Base-by-base conservation (phyloP, 192 early-diverging fungal genomes). In the Chytriomyces hyalinus region DNA sequence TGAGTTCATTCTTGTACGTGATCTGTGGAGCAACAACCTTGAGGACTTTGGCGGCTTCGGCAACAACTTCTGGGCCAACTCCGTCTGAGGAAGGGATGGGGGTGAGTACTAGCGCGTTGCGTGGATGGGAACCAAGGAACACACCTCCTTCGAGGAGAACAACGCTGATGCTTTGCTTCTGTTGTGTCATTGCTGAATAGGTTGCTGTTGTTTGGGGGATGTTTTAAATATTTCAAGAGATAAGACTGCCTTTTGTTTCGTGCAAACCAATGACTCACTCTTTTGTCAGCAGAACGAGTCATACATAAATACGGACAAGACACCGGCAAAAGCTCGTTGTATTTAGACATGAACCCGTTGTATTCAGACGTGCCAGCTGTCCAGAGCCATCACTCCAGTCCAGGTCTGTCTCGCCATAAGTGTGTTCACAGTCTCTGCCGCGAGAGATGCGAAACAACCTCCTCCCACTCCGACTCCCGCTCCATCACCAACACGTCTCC, bases 21-120 rank as follows among this genome's bases (percentile, higher is more conserved):
- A 89, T 83, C 48, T 84, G 84, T 36, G 85, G 84, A 77, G 88
- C 80, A 59, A 99, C 88, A 15, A 92, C 78, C 69, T 96, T 90
- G 77, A 99, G 91, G 28, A 98, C 92, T 76, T 93, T 94, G 83
- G 92, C 85, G 49, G 95, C 97, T 81, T 99, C 94, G 20, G 87
- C 90, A 65, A 94, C 92, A 53, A 98, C 93, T 81, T 99, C 97
- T 45, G 97, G 97, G 47, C 97, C 97, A 68, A 97, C 91, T 68
- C 97, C 96, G 81, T 99, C 97, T 73, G 69, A 20, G 63, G 11
- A 20, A 15, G 15, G 13, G 3, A 65, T 13, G 53, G 20, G 10
- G 15, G 53, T 57, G 15, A 57, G 53, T 5, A 13, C 53, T 57
- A 57, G 53, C 53, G 53, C 53, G 53, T 57, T 65, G 11, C 26